Evolutionary conservation across 805 yeast species (phyloP), one percentile per base, ranked within the genome.

Genomic region (Ogataea pignaliae): DNA sequence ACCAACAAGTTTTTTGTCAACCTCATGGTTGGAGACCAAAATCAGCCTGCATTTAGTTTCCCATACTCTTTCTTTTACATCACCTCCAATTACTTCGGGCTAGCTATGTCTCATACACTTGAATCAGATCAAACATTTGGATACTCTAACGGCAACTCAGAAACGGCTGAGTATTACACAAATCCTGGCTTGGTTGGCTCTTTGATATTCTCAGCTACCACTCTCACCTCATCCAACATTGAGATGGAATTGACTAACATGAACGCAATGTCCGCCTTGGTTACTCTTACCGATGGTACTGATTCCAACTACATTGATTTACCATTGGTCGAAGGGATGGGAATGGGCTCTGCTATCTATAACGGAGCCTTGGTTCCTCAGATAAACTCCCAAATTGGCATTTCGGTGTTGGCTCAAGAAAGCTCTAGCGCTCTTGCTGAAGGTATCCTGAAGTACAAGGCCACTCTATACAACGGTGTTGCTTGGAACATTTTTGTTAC

Each of bases 1-100:
- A 88, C 95, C 18, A 86, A 87, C 69, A 86, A 85, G 64, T 87
- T 86, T 63, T 85, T 76, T 64, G 76, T 79, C 32, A 86, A 87
- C 60, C 57, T 85, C 55, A 64, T 81, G 51, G 66, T 84, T 17
- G 83, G 69, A 17, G 64, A 63, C 40, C 88, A 81, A 61, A 65
- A 70, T 18, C 68, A 71, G 40, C 73, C 79, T 40, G 75, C 75
- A 4, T 85, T 75, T 66, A 72, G 84, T 10, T 81, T 78, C 53
- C 95, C 95, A 16, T 86, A 83, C 57, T 71, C 77, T 2, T 59
- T 81, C 39, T 82, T 76, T 72, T 70, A 72, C 44, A 64, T 63
- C 7, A 63, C 61, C 12, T 43, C 55, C 32, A 61, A 56, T 41
- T 73, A 69, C 55, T 72, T 69, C 42, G 89, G 89, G 5, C 63